Conservation (phyloP, 1,284 basidiomycete species). For the Tilletia walkeri region DNA sequence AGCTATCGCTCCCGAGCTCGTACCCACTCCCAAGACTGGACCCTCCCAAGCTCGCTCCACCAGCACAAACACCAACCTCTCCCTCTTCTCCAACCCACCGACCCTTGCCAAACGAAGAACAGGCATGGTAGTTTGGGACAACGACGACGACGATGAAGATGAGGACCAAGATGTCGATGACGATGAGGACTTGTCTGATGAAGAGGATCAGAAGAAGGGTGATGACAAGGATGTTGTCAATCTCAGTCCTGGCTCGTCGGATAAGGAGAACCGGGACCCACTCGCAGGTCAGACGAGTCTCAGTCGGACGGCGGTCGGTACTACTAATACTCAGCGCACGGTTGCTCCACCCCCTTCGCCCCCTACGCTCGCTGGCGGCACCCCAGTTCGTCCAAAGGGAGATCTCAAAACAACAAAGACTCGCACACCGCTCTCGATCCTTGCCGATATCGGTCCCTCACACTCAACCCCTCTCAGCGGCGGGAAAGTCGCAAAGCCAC, state of each 20-base stretch:
- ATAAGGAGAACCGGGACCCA: constrained; percentile 16
- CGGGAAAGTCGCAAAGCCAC: too few relatives aligned
- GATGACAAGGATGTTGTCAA: background rate
- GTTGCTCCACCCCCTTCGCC: background rate
- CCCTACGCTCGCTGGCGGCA: too few relatives aligned
- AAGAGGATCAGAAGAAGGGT: constrained; percentile 17
- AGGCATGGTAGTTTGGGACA: constrained; percentile 1
- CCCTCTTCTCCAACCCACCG: too few relatives aligned
- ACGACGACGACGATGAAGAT: constrained; percentile 23
- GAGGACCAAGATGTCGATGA: constrained; percentile 25
- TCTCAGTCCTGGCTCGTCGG: background rate
- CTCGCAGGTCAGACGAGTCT: constrained; percentile 7
- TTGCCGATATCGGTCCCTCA: background rate
- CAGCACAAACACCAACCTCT: too few relatives aligned
- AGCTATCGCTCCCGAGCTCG: too few relatives aligned
- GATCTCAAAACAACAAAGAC: background rate
- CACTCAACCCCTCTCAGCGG: constrained; percentile 9
- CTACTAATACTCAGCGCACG: background rate
- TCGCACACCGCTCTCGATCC: background rate
- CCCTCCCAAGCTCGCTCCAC: too few relatives aligned
- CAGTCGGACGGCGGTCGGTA: background rate
- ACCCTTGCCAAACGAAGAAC: background rate
- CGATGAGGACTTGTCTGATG: constrained; percentile 30
- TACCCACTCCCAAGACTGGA: too few relatives aligned
- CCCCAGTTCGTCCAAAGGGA: too few relatives aligned